Evolutionary conservation across 2,329 filamentous ascomycete genomes (phyloP).

Genomic region (Fusarium nodosum): DNA sequence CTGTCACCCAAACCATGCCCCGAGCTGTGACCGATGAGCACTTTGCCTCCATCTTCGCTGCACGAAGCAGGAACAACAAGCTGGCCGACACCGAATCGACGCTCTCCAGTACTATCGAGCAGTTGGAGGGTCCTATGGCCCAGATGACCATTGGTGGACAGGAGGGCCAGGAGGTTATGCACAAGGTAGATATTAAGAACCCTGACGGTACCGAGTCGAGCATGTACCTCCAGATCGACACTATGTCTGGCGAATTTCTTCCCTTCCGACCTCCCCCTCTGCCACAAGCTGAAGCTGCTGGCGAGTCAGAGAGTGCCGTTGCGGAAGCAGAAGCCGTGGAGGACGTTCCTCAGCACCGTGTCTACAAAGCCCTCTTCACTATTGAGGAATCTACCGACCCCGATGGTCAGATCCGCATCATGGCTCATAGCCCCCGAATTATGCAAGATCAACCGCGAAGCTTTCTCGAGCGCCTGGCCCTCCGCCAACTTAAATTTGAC

Average conservation of each 20-base stretch:
- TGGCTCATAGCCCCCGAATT: constrained; percentile 71
- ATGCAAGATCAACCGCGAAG: constrained; percentile 65
- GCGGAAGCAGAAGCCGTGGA: constrained; percentile 53
- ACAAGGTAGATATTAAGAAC: constrained; percentile 67
- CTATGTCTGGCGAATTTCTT: constrained; percentile 77
- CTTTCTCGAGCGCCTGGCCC: constrained; percentile 79
- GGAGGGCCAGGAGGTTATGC: constrained; percentile 61
- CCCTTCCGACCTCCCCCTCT: constrained; percentile 90
- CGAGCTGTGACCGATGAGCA: constrained; percentile 77
- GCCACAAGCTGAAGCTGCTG: constrained; percentile 71
- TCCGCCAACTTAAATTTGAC: constrained; percentile 72
- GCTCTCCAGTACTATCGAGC: constrained; percentile 70
- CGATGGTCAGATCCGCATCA: constrained; percentile 71
- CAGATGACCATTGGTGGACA: constrained; percentile 63
- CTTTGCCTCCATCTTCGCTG: constrained; percentile 87
- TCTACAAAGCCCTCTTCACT: constrained; percentile 75
- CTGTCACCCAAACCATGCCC: constrained; percentile 85
- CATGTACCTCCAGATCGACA: constrained; percentile 75
- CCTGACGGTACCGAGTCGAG: constrained; percentile 70
- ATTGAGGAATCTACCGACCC: constrained; percentile 75
- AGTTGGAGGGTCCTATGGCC: constrained; percentile 70
- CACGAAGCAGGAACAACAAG: constrained; percentile 64
- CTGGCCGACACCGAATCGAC: constrained; percentile 76
- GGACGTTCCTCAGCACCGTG: constrained; percentile 63
- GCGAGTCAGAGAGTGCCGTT: constrained; percentile 55